Percentiles rank a stretch among this genome's conserved stretches.
Evolutionary conservation across 2,329 filamentous ascomycete species (phyloP).

Genomic region (Claviceps pusilla): DNA sequence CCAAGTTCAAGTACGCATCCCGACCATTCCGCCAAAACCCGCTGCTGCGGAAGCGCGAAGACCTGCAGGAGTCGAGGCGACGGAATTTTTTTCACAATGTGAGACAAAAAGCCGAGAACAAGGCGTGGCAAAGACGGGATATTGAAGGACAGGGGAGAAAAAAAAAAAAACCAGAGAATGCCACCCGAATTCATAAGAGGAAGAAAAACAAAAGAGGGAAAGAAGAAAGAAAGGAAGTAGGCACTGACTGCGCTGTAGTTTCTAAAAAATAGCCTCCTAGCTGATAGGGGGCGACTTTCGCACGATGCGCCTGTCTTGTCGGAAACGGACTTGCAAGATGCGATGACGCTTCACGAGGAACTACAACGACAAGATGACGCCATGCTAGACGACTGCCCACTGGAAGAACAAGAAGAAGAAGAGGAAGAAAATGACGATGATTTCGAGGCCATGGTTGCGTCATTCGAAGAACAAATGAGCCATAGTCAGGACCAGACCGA

Average conservation of each 20-base stretch:
- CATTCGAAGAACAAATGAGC: constrained; percentile 23
- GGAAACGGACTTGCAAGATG: constrained; percentile 38
- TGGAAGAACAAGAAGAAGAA: constrained; percentile 35
- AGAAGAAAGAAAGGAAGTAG: neutral
- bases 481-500: constrained; percentile 7
- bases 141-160: constrained; percentile 38
- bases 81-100: constrained; percentile 56
- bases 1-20: constrained; percentile 35
- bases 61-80: constrained; percentile 47
- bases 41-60: constrained; percentile 43
- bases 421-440: constrained; percentile 43
- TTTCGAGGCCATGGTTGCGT: constrained; percentile 40
- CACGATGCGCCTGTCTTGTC: constrained; percentile 25
- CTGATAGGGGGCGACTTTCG: constrained; percentile 18
- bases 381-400: constrained; percentile 35
- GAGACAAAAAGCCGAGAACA: constrained; percentile 44
- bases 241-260: constrained; percentile 13
- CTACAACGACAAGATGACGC: constrained; percentile 23
- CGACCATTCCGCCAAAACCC: constrained; percentile 48
- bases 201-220: neutral
- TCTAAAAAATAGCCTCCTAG: constrained; percentile 21
- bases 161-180: no score
- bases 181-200: neutral
- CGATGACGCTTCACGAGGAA: constrained; percentile 22
- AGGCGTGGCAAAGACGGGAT: constrained; percentile 42